Conservation (phyloP, 306 rosid genomes). For the Citrullus mucosospermus region DNA sequence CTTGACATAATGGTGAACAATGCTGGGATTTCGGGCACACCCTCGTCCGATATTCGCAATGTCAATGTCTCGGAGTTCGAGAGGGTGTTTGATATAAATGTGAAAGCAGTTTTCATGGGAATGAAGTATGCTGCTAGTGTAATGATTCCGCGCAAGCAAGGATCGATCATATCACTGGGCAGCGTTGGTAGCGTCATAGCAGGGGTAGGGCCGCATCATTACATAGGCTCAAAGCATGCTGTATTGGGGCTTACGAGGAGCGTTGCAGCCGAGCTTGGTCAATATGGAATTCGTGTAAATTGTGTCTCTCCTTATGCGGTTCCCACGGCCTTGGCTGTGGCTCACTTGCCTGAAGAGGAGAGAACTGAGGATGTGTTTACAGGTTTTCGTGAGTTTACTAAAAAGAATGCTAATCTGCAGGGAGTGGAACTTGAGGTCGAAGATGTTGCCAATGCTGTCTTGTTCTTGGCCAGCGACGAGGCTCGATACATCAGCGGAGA, state of each 20-base stretch:
- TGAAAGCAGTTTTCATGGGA: slow-evolving; percentile 72
- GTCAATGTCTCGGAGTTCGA: slow-evolving; percentile 52
- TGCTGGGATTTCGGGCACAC: slow-evolving; percentile 67
- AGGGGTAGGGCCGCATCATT: slow-evolving; percentile 54
- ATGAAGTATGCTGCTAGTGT: slow-evolving; percentile 67
- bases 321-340: slow-evolving; percentile 41
- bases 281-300: slow-evolving; percentile 46
- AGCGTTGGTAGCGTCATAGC: slow-evolving; percentile 43
- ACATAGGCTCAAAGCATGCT: slow-evolving; percentile 75
- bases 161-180: slow-evolving; percentile 57
- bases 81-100: slow-evolving; percentile 56
- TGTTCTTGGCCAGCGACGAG: slow-evolving; percentile 79
- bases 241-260: slow-evolving; percentile 64
- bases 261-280: slow-evolving; percentile 77
- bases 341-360: slow-evolving; percentile 56
- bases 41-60: slow-evolving; percentile 55
- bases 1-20: slow-evolving; percentile 82
- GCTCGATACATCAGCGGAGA: slow-evolving; percentile 55
- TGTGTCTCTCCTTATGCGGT: slow-evolving; percentile 58
- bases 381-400: slow-evolving; percentile 26
- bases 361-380: slow-evolving; percentile 40
- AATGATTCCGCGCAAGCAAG: slow-evolving; percentile 57
- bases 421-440: slow-evolving; percentile 44
- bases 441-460: slow-evolving; percentile 76
- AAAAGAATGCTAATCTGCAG: slow-evolving; percentile 47